phyloP scores from a whole-genome alignment of 2,329 filamentous ascomycete species.

The Fusarium acutatum region DNA sequence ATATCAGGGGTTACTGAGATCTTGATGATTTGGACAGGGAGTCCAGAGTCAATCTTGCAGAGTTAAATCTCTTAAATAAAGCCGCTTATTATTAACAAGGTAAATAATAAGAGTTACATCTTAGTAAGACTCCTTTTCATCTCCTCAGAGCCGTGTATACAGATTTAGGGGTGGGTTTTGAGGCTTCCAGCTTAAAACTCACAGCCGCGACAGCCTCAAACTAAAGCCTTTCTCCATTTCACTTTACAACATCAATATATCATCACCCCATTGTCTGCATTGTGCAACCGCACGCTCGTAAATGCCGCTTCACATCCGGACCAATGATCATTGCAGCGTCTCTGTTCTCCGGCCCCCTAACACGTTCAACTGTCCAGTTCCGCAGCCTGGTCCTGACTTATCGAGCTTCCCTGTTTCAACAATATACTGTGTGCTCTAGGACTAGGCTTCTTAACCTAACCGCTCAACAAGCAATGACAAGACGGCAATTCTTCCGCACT shows the following conservation, averaged over 20 bases:
- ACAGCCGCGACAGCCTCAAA: background rate
- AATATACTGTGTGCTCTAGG: background rate
- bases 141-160: background rate
- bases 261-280: background rate
- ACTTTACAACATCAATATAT: background rate
- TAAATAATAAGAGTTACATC: background rate
- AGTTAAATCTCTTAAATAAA: background rate
- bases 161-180: background rate
- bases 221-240: background rate
- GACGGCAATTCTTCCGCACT: background rate
- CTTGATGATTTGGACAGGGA: background rate
- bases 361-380: background rate
- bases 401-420: background rate
- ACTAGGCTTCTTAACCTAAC: background rate
- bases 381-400: background rate
- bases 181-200: background rate
- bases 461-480: background rate
- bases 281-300: background rate
- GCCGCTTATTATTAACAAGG: too few species aligned
- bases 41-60: background rate
- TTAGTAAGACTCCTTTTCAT: too few species aligned
- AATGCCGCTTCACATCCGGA: background rate
- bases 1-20: constrained; percentile 1
- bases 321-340: constrained; percentile 1
- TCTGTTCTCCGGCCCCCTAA: background rate